Conservation (phyloP, 1,139 yeast genomes). For the Fermentozyma sake region DNA sequence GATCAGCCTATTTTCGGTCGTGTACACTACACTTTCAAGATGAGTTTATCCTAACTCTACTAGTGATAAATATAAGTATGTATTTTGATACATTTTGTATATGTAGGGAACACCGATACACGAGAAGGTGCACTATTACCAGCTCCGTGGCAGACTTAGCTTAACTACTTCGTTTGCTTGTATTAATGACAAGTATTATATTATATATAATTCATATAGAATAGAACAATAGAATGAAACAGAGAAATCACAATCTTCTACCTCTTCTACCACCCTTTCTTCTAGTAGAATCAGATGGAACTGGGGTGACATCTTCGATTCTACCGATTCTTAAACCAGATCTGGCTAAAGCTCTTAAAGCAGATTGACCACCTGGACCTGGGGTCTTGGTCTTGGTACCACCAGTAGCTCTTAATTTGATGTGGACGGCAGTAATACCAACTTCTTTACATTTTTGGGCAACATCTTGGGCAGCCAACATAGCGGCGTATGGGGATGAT, state of each 20-base stretch:
- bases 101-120: too few species aligned
- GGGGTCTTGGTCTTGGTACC: slow-evolving; percentile 99
- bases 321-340: slow-evolving; percentile 99
- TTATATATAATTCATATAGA: slow-evolving; percentile 7
- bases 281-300: slow-evolving; percentile 99
- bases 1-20: too few species aligned
- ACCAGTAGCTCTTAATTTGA: slow-evolving; percentile 99
- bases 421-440: slow-evolving; percentile 99
- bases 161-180: too few species aligned
- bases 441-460: slow-evolving; percentile 99
- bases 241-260: slow-evolving; percentile 97
- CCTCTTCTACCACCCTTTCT: slow-evolving; percentile 99
- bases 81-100: too few species aligned
- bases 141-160: too few species aligned
- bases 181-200: slow-evolving; percentile 5
- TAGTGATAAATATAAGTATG: too few species aligned
- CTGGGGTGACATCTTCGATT: slow-evolving; percentile 99
- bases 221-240: slow-evolving; percentile 2
- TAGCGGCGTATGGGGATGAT: slow-evolving; percentile 99
- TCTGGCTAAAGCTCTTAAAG: slow-evolving; percentile 99
- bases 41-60: too few species aligned
- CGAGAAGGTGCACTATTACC: too few species aligned
- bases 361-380: slow-evolving; percentile 99
- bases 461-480: slow-evolving; percentile 99
- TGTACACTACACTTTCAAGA: too few species aligned